Conservation (phyloP, 2,329 filamentous ascomycete genomes). For the Ophiostoma populinum region DNA sequence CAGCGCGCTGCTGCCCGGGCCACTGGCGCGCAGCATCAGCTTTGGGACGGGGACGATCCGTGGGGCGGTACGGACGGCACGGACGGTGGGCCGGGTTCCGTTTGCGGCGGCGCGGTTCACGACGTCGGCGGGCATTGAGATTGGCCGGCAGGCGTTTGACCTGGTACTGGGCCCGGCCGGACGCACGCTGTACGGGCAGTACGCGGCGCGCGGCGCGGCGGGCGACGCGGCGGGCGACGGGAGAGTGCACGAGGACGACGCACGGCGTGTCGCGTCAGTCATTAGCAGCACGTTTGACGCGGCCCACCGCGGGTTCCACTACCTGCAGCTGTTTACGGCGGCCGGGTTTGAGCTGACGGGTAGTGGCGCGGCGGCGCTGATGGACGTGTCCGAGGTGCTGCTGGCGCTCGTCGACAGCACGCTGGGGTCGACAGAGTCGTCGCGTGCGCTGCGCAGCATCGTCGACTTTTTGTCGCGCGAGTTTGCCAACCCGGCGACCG, state of each 20-base stretch:
- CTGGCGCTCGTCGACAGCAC: constrained; percentile 44
- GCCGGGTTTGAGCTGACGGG: constrained; percentile 12
- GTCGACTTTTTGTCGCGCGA: constrained; percentile 45
- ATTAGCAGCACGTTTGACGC: constrained; percentile 21
- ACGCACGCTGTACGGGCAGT: constrained; percentile 22
- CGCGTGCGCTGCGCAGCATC: constrained; percentile 48
- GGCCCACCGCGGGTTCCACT: constrained; percentile 10
- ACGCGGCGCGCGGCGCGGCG: not conserved
- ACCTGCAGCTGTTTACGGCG: constrained; percentile 10
- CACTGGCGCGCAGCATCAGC: constrained; percentile 41
- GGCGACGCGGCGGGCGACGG: not conserved
- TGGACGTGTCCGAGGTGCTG: constrained; percentile 37
- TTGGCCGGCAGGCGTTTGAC: constrained; percentile 37
- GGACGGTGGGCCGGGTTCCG: constrained; percentile 32
- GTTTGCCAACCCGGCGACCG: constrained; percentile 45
- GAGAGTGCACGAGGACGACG: constrained; percentile 5
- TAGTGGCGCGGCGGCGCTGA: constrained; percentile 8
- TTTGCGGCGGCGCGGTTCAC: constrained; percentile 37
- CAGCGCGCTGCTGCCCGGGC: constrained; percentile 29
- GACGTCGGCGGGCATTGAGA: constrained; percentile 38
- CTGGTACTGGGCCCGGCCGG: constrained; percentile 35
- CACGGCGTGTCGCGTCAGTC: constrained; percentile 26
- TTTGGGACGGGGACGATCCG: constrained; percentile 42
- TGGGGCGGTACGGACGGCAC: constrained; percentile 35
- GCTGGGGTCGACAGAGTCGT: constrained; percentile 52